Percentiles rank a stretch among this genome's conserved stretches.
Evolutionary conservation across 305 asterid species (phyloP).

Genomic region (Solanum hybrid): DNA sequence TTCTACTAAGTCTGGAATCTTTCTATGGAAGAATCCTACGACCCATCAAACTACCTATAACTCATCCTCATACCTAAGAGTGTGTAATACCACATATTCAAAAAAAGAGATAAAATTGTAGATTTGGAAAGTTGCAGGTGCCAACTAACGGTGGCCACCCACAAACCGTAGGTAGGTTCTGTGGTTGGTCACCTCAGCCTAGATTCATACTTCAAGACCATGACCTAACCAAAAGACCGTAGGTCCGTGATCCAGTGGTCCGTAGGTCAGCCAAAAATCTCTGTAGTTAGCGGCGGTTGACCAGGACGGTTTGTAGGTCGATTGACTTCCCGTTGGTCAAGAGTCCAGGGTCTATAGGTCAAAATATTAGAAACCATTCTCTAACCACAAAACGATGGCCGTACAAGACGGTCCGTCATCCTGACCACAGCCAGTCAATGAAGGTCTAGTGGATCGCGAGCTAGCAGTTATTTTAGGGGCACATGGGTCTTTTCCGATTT

Average conservation of each 20-base stretch:
- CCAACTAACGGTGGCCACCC: not conserved
- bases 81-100: not conserved
- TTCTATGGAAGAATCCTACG: not conserved
- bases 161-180: not conserved
- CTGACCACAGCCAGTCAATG: not conserved
- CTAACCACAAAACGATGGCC: not conserved
- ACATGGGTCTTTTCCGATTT: not conserved
- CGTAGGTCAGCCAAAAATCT: not conserved
- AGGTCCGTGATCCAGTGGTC: not conserved
- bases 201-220: not conserved
- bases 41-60: not conserved
- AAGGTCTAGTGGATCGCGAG: not conserved
- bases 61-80: not conserved
- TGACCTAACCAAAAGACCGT: not conserved
- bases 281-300: not conserved
- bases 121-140: not conserved
- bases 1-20: not conserved
- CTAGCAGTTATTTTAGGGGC: not conserved
- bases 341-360: not conserved
- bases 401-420: not conserved
- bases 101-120: too few relatives aligned
- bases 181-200: not conserved
- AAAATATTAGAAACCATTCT: not conserved
- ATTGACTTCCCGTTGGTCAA: not conserved
- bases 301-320: not conserved